phyloP scores from a whole-genome alignment of 345 rosid genomes.

The Ricinus communis region DNA sequence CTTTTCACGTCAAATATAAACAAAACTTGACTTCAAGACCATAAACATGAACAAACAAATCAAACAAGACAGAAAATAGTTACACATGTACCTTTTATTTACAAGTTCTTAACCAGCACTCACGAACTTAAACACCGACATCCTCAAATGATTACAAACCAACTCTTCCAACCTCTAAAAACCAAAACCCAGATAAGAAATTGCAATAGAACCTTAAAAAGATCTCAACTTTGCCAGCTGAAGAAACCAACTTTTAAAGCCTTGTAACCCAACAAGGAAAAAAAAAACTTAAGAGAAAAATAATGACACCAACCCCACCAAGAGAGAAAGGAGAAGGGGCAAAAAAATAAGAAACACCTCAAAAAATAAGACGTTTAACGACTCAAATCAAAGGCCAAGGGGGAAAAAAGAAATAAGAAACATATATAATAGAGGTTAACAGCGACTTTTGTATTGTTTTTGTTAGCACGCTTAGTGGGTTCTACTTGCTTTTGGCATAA shows the following conservation, averaged over 20 bases:
- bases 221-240: slow-evolving; percentile 17
- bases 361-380: too few species aligned
- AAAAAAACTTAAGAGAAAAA: neutral
- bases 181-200: slow-evolving; percentile 13
- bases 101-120: slow-evolving; percentile 24
- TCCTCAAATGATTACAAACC: slow-evolving; percentile 23
- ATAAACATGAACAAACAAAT: slow-evolving; percentile 9
- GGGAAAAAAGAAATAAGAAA: slow-evolving; percentile 15
- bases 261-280: slow-evolving; percentile 23
- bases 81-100: neutral
- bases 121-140: slow-evolving; percentile 35
- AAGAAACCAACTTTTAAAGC: slow-evolving; percentile 20
- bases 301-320: slow-evolving; percentile 20
- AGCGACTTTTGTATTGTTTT: slow-evolving; percentile 23
- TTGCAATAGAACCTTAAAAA: neutral
- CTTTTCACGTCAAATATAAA: neutral
- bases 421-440: neutral
- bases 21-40: slow-evolving; percentile 5
- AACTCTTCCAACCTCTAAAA: neutral
- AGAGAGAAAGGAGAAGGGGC: neutral
- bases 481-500: slow-evolving; percentile 13
- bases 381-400: slow-evolving; percentile 9
- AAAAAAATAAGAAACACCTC: neutral
- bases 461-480: slow-evolving; percentile 40
- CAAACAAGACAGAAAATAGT: neutral